Evolutionary conservation across 257 asterid genomes (phyloP).

Genomic region (Fraxinus cuspidata): DNA sequence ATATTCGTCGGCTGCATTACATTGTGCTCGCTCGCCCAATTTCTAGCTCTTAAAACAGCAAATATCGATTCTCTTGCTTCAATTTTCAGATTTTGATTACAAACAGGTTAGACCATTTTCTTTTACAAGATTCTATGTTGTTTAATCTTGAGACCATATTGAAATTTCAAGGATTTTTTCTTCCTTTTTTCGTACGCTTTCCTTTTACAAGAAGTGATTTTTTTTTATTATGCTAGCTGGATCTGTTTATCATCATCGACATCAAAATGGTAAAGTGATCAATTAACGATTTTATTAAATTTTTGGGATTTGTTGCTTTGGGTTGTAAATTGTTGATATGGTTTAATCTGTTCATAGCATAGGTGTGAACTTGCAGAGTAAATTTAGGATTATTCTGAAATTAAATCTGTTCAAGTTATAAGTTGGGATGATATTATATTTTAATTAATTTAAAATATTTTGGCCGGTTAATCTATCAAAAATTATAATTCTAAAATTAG

Average conservation of each 20-base stretch:
- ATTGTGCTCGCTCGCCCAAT: slow-evolving; percentile 9
- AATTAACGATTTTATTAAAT: neutral
- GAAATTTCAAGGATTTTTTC: neutral
- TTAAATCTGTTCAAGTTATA: slow-evolving; percentile 8
- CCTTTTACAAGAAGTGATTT: neutral
- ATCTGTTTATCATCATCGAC: slow-evolving; percentile 20
- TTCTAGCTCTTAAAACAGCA: neutral
- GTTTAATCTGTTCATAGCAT: neutral
- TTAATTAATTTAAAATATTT: neutral
- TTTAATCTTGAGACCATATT: neutral
- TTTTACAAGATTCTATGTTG: neutral
- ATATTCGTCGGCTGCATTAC: neutral
- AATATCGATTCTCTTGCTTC: neutral
- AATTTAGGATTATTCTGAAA: neutral
- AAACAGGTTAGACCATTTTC: slow-evolving; percentile 12
- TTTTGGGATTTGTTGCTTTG: slow-evolving; percentile 16
- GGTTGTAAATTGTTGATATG: neutral
- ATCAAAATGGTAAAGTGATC: neutral
- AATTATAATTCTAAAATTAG: slow-evolving; percentile 15
- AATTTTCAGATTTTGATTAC: slow-evolving; percentile 15
- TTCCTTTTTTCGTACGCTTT: neutral
- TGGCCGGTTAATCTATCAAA: neutral
- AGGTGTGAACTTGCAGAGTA: neutral
- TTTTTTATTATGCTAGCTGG: slow-evolving; percentile 13
- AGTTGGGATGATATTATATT: neutral